Percentiles rank a stretch among this genome's conserved stretches.
Conservation (phyloP, 805 yeast genomes). For the Lipomyces sp. region DNA sequence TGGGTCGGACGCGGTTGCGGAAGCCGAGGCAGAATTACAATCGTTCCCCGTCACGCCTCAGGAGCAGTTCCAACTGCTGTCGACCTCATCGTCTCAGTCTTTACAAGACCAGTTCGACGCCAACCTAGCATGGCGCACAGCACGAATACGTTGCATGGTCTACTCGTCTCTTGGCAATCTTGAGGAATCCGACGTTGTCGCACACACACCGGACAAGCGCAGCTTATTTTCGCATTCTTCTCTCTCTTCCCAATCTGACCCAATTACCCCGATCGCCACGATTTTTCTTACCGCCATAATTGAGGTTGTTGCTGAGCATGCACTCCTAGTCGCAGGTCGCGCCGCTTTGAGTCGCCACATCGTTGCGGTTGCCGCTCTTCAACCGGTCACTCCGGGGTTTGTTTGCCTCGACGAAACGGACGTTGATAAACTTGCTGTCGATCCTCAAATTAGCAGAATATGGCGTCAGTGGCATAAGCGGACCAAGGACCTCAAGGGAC, state of each 20-base stretch:
- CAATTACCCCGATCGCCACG: conserved; percentile 7
- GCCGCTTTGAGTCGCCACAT: conserved; percentile 19
- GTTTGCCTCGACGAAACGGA: conserved; percentile 2
- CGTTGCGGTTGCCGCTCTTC: conserved; percentile 3
- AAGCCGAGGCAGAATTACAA: conserved; percentile 16
- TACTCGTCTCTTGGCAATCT: conserved; percentile 20
- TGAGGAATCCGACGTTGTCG: conserved; percentile 17
- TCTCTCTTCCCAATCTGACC: not conserved
- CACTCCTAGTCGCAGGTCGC: conserved; percentile 9
- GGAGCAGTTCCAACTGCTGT: conserved; percentile 1
- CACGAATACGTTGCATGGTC: conserved; percentile 19
- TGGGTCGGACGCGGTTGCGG: conserved; percentile 12
- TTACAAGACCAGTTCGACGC: conserved; percentile 5
- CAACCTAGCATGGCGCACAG: conserved; percentile 9
- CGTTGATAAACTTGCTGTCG: conserved; percentile 8
- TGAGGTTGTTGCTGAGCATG: conserved; percentile 12
- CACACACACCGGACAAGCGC: conserved; percentile 4
- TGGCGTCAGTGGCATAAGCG: conserved; percentile 17
- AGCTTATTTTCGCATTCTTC: conserved; percentile 2
- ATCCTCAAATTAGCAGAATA: conserved; percentile 13
- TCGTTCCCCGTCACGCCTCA: conserved; percentile 1
- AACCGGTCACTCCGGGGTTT: not conserved
- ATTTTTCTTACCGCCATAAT: conserved; percentile 12
- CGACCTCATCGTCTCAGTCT: not conserved
- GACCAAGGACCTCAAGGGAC: not conserved